Base-by-base conservation (phyloP, 345 rosid genomes). In the Iberis pinnata region DNA sequence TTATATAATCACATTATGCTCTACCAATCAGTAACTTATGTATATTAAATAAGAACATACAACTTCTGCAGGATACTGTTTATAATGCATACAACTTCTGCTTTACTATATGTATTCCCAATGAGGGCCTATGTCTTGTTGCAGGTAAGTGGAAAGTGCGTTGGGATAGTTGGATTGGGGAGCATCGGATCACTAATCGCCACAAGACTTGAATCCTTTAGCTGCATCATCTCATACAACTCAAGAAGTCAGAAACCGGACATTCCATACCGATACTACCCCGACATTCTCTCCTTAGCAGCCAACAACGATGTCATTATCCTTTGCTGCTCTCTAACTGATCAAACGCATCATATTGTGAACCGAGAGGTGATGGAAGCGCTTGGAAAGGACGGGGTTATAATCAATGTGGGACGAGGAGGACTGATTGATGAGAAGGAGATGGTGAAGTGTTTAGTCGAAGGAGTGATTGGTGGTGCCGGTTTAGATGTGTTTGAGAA, bases 401-500 rank as follows among this genome's bases (percentile, higher is more conserved):
- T 68, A 3, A 55, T 68, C 40, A 68, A 68, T 9, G 63, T 60
- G 27, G 72, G 72, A 18, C 39, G 72, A 43, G 68, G 72, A 12
- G 10, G 17, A 4, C 22, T 68, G 63, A 41, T 68, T n/a, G 58
- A 68, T 47, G 72, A 68, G 63, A 49, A 54, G 66, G 97, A 83
- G 61, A 49, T 83, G 68, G 86, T 83, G 9, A 68, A 69, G 53
- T 74, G 72, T 44, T 58, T 89, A 59, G 62, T 74, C 42, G 51
- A 26, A 32, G 86, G 97, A 12, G 75, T 83, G 36, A 69, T 86
- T 19, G 82, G 82, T 17, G 93, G 93, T 48, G 88, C 84, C 0
- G 93, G 89, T 24, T 76, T 89, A 49, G 95, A 89, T 67, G 88
- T 89, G 70, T 81, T 81, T 64, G 88, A 81, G 78, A 57, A 81